These are phyloP conservation scores for Leishmania lainsoni DNA, from an alignment of 208 protist genomes.

Conservation along the genomic window DNA sequence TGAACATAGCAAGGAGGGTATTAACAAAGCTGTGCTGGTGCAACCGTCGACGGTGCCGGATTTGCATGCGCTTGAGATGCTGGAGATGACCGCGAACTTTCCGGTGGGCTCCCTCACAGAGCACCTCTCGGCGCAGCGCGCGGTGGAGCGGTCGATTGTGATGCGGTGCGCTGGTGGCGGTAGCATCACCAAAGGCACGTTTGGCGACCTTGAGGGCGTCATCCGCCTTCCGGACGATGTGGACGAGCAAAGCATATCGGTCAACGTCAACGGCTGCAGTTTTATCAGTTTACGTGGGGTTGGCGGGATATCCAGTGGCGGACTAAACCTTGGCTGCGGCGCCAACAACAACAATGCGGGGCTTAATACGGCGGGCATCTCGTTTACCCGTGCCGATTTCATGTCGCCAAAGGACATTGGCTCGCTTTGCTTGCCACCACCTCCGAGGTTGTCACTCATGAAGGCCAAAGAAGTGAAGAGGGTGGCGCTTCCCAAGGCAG, in stretches of 20 bases:
- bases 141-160: conserved; percentile 27
- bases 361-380: conserved; percentile 4
- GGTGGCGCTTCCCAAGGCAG: conserved; percentile 62
- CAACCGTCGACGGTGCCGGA: conserved; percentile 57
- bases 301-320: conserved; percentile 7
- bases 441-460: conserved; percentile 32
- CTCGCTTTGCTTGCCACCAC: conserved; percentile 18
- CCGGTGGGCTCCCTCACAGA: conserved; percentile 56
- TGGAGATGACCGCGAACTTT: conserved; percentile 80
- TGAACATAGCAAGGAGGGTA: conserved; percentile 43
- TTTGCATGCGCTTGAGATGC: conserved; percentile 65
- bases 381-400: conserved; percentile 13
- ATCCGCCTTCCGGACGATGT: conserved; percentile 30
- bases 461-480: conserved; percentile 36
- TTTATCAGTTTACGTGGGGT: conserved; percentile 33
- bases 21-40: conserved; percentile 42
- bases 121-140: conserved; percentile 34
- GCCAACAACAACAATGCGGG: background rate
- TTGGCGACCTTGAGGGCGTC: conserved; percentile 29
- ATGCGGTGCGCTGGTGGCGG: conserved; percentile 17
- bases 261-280: conserved; percentile 36
- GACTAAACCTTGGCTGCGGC: background rate
- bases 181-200: conserved; percentile 24
- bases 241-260: conserved; percentile 34
- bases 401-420: conserved; percentile 19